Evolutionary conservation across 495 filamentous ascomycete species (phyloP).

Genomic region (Aspergillus indologenus): DNA sequence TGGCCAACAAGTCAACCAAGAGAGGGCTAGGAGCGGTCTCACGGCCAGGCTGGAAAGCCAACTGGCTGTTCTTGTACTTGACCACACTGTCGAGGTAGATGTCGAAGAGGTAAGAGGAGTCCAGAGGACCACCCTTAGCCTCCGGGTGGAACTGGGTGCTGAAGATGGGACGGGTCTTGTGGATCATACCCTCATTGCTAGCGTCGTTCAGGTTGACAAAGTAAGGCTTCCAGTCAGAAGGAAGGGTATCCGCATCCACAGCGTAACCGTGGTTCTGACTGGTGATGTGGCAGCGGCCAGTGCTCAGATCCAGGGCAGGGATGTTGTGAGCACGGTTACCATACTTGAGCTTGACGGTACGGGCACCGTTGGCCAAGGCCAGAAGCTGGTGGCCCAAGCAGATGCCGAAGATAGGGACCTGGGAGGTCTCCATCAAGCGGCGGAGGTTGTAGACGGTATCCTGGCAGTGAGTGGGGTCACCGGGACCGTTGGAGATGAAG

Average conservation of each 20-base stretch:
- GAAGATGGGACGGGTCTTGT: slow-evolving; percentile 95
- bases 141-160: slow-evolving; percentile 98
- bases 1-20: slow-evolving; percentile 83
- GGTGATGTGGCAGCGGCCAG: slow-evolving; percentile 97
- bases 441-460: slow-evolving; percentile 86
- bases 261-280: slow-evolving; percentile 98
- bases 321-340: slow-evolving; percentile 99
- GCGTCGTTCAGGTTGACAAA: slow-evolving; percentile 97
- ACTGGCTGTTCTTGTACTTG: slow-evolving; percentile 80
- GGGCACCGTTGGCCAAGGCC: slow-evolving; percentile 72
- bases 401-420: slow-evolving; percentile 94
- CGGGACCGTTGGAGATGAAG: slow-evolving; percentile 96
- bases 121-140: slow-evolving; percentile 92
- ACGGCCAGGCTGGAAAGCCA: slow-evolving; percentile 58
- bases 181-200: slow-evolving; percentile 94
- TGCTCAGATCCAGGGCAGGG: slow-evolving; percentile 87
- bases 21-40: slow-evolving; percentile 83
- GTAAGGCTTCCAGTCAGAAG: slow-evolving; percentile 90
- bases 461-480: slow-evolving; percentile 94
- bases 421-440: slow-evolving; percentile 82
- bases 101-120: slow-evolving; percentile 93
- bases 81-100: slow-evolving; percentile 86
- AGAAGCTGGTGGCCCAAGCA: slow-evolving; percentile 89
- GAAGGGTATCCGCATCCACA: slow-evolving; percentile 80
- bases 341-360: slow-evolving; percentile 93